Evolutionary conservation across 1,139 yeast species (phyloP), one percentile per base, ranked within the genome.

Genomic region (Yamadazyma taylorii): DNA sequence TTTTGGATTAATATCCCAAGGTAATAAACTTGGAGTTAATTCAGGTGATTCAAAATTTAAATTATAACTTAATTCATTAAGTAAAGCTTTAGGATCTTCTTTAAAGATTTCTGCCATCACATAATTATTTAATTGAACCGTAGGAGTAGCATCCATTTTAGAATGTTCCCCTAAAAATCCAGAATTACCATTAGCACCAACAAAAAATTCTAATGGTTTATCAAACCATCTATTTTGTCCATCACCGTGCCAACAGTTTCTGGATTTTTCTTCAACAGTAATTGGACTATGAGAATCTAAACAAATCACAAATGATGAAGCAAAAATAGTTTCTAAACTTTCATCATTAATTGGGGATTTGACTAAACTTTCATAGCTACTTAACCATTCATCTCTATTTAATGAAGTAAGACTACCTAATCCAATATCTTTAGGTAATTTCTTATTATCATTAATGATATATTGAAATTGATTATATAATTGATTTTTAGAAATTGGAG

Each of bases 91-190:
- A 9, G 73, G 74, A 58, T 56, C 63, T 50, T 55, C 70, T 59
- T 79, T 74, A 47, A 61, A 46, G 44, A 86, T 66, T 51, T 79
- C 77, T 37, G 73, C 73, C 49, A 81, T 73, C 35, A 90, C 74
- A 56, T 74, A 81, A 64, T 88, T 90, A 64, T 90, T 90, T 66
- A 92, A 68, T 53, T 90, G 82, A 53, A 87, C 81, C 26, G 96
- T 92, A 54, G 97, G 96, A 15, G 97, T 88, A 46, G 97, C 98
- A 63, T 92, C 98, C 97, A 92, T 92, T 73, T 79, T 85, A 24
- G 97, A 88, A 69, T 92, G 98, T 67, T 92, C 98, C 45, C 96
- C 97, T 58, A 89, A 68, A 70, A 89, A 90, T 1, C 97, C 97
- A 15, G 96, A 86, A 50, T 81, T 74, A 45, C 95, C 96, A 60